These are phyloP conservation scores for Actinomortierella wolfii DNA, from an alignment of 371 early-diverging fungal genomes.

Conservation along the genomic window DNA sequence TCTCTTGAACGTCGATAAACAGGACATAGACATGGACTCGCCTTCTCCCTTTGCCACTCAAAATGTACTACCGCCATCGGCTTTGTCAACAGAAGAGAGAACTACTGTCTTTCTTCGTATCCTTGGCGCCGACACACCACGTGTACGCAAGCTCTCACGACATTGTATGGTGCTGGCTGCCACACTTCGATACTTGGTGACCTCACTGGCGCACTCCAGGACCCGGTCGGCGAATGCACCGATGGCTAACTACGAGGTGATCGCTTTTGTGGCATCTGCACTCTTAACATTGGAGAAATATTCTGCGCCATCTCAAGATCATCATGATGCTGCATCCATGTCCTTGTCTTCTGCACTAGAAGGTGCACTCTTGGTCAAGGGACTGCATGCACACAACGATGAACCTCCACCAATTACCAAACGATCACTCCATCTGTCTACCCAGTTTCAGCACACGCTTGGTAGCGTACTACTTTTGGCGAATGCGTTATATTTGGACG, in stretches of 20 bases:
- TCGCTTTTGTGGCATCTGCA: conserved; percentile 38
- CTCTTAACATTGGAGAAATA: conserved; percentile 32
- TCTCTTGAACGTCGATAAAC: conserved; percentile 5
- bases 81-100: conserved; percentile 3
- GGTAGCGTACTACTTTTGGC: conserved; percentile 32
- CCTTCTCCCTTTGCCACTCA: too few relatives aligned
- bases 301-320: conserved; percentile 10
- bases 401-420: conserved; percentile 41
- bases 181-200: conserved; percentile 33
- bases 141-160: conserved; percentile 21
- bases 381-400: conserved; percentile 1
- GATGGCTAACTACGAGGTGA: conserved; percentile 40
- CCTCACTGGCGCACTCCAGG: conserved; percentile 36
- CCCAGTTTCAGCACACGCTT: conserved; percentile 38
- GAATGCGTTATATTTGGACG: conserved; percentile 33
- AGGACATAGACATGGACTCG: conserved; percentile 1
- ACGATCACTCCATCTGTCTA: conserved; percentile 37
- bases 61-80: too few relatives aligned
- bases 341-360: too few relatives aligned
- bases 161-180: conserved; percentile 38
- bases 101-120: conserved; percentile 36
- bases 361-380: too few relatives aligned
- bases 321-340: too few relatives aligned
- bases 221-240: conserved; percentile 31
- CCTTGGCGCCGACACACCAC: conserved; percentile 30